Evolutionary conservation across 805 yeast genomes (phyloP), one percentile per base, ranked within the genome.

Genomic region (Lipomyces starkeyi): DNA sequence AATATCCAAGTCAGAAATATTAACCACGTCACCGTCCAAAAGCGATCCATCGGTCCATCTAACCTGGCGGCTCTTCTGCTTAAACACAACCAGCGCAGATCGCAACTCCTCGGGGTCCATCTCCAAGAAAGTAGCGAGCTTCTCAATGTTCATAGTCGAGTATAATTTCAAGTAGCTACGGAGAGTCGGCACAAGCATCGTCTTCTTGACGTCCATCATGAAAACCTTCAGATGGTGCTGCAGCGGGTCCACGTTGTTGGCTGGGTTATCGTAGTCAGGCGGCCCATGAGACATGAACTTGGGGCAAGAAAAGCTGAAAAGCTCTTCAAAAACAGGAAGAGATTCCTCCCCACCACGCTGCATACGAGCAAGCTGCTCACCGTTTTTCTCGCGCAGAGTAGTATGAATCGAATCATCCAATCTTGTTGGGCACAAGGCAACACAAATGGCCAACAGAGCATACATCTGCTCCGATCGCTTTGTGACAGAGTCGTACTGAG

Each of bases 381-480:
- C 82, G 73, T 82, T 81, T 73, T 81, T 83, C 64, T 84, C 86
- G 62, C 80, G 80, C 63, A 83, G 76, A n/a, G 81, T 80, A 49
- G 76, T 76, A 71, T 80, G 83, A 70, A 83, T 75, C 53, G 76
- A 76, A 63, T 83, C 86, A 70, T 83, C 86, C 29, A 84, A 71
- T 72, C 84, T 80, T 13, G 84, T 81, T 62, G 86, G 86, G 61
- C 81, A 79, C 52, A 84, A 76, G 25, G 85, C 83, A 52, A 82
- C 78, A 62, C 83, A 78, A 47, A 83, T 79, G 35, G 85, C 83
- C 65, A 83, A 75, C 56, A 83, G 77, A 2, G 86, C 85, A 69
- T 82, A 82, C 85, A 83, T 83, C 75, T 83, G 86, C 65, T 83
- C 86, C 17, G 83, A 78, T 71, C 82, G 80, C 75, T 83, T 83